Base-by-base conservation (phyloP, 768 basidiomycete species). In the Auricularia sp. region DNA sequence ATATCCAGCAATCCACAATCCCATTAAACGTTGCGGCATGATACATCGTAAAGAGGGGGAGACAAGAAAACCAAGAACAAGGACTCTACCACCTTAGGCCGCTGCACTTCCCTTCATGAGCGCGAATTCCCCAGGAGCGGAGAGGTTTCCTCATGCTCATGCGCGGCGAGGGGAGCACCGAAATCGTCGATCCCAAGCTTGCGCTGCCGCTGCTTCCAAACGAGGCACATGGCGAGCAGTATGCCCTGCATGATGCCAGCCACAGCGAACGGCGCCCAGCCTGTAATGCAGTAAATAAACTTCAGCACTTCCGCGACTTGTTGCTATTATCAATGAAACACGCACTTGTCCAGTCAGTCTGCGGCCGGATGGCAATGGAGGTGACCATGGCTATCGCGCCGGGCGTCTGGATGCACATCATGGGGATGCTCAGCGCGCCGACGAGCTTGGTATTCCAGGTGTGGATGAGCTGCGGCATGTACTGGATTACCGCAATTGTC, bases 371-470 rank as follows among this genome's bases (percentile, higher is more conserved):
- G 6, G 87, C 90, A 64, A 93, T 90, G 67, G 87, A 90, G 3
- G 87, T 67, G 5, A 91, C 88, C 87, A 98, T 95, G n/a, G 91
- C 72, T 3, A 91, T 77, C 1, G 90, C 88, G 3, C 94, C 95
- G 3, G 94, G 94, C 12, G 85, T 92, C 75, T 98, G 96, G 16
- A 99, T 91, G 60, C 84, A 76, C 96, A 99, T 98, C 86, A 93
- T 98, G 1, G 90, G 88, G 64, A 99, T 90, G 71, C 92, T 94
- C 16, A 98, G 78, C 0, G 93, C 93, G 2, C 96, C 96, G 8
- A 98, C 94, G 12, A 96, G 82, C 70, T 86, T 88, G 36, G 82
- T 74, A 3, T 76, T 77, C 69, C 88, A 97, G 1, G 95, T 98
- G 66, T 87, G 85, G 12, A 83, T 68, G 33, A 99, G 78, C 73